A percentile compares a stretch with the other conserved stretches of the same genome.
phyloP scores from a whole-genome alignment of 129 eudicot genomes.

The Flaveria robusta region DNA sequence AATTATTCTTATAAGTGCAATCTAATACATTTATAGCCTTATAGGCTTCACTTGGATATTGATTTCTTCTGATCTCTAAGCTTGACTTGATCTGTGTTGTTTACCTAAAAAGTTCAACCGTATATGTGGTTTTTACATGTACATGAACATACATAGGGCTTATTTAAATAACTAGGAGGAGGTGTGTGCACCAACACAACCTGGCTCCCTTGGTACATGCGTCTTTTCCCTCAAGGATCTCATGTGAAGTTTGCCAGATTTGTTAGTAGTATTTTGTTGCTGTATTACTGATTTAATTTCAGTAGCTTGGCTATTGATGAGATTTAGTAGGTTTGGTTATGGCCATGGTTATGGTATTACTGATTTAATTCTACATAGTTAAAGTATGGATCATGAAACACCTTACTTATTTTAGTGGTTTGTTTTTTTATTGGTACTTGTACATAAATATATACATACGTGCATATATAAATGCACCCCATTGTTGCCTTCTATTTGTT shows the following conservation, averaged over 20 bases:
- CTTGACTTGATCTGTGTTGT: constrained; percentile 18
- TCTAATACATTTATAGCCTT: background rate
- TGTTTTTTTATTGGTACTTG: background rate
- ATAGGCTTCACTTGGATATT: constrained; percentile 8
- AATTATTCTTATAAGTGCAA: constrained; percentile 3
- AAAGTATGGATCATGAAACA: background rate
- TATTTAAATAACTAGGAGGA: background rate
- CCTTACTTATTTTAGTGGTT: background rate
- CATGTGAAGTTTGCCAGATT: background rate
- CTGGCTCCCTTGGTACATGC: background rate
- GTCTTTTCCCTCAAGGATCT: background rate
- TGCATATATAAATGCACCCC: background rate
- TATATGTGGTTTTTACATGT: constrained; percentile 4
- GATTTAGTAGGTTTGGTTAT: no score
- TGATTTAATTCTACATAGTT: background rate
- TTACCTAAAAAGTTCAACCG: background rate
- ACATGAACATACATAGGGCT: constrained; percentile 15
- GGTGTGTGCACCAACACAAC: background rate
- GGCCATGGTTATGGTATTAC: no score
- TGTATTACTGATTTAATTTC: background rate
- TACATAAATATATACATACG: background rate
- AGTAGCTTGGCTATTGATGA: background rate
- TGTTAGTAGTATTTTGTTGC: background rate
- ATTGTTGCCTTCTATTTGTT: no score
- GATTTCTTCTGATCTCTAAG: background rate